A percentile compares a stretch with the other conserved stretches of the same genome.
Conservation (phyloP, 805 yeast species). For the Kodamaea nitidulidarum region DNA sequence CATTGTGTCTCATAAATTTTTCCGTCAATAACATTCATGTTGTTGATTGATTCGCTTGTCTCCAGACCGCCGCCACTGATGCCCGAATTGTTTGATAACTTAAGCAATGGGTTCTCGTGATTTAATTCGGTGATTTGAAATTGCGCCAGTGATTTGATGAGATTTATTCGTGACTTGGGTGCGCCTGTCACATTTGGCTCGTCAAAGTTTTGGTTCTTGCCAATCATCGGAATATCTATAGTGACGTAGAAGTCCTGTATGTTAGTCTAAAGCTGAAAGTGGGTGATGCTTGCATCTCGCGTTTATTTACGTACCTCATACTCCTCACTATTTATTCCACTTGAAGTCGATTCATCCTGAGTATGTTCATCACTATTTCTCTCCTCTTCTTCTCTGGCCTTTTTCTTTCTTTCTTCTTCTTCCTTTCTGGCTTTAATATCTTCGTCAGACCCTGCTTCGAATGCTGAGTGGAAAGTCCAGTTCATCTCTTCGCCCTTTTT, state of each 20-base stretch:
- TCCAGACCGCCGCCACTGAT: slow-evolving; percentile 8
- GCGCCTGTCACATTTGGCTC: slow-evolving; percentile 10
- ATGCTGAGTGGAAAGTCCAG: slow-evolving; percentile 75
- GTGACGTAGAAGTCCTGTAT: slow-evolving; percentile 31
- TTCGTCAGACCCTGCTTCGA: slow-evolving; percentile 88
- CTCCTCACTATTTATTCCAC: slow-evolving; percentile 17
- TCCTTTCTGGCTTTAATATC: slow-evolving; percentile 60
- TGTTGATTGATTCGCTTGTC: slow-evolving; percentile 19
- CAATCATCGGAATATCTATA: slow-evolving; percentile 27
- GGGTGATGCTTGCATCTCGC: neutral
- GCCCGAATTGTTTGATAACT: slow-evolving; percentile 28
- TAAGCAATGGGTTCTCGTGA: slow-evolving; percentile 32
- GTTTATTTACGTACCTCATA: slow-evolving; percentile 23
- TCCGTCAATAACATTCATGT: slow-evolving; percentile 35
- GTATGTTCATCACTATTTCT: slow-evolving; percentile 11
- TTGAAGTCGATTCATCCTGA: slow-evolving; percentile 5
- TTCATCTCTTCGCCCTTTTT: slow-evolving; percentile 85
- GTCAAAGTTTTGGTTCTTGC: slow-evolving; percentile 12
- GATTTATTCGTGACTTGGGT: slow-evolving; percentile 18
- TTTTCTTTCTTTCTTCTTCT: slow-evolving; percentile 14
- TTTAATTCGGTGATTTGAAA: slow-evolving; percentile 36
- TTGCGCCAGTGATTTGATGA: slow-evolving; percentile 39
- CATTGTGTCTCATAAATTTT: slow-evolving; percentile 70
- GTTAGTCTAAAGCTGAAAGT: slow-evolving; percentile 3
- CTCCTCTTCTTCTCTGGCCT: slow-evolving; percentile 14